Evolutionary conservation across 2,329 filamentous ascomycete genomes (phyloP).

Genomic region (Penicillium frequentans): DNA sequence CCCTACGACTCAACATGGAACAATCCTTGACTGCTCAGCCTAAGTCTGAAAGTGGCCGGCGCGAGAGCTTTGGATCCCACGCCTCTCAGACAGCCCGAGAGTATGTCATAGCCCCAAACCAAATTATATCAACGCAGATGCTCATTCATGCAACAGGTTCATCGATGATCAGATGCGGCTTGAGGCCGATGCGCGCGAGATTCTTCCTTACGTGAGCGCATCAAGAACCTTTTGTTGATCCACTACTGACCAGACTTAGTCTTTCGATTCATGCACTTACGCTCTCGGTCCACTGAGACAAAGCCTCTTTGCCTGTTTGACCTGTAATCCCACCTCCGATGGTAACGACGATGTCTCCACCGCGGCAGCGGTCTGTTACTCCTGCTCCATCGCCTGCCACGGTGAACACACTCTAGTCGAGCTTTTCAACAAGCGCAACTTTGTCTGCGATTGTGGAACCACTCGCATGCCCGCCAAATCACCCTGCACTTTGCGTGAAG

Average conservation of each 20-base stretch:
- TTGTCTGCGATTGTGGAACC: slow-evolving; percentile 94
- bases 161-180: slow-evolving; percentile 86
- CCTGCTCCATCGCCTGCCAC: slow-evolving; percentile 94
- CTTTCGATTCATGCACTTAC: slow-evolving; percentile 90
- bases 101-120: slow-evolving; percentile 40
- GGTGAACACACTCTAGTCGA: slow-evolving; percentile 94
- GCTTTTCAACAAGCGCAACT: slow-evolving; percentile 92
- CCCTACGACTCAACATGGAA: slow-evolving; percentile 21
- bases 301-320: slow-evolving; percentile 86
- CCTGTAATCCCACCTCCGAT: slow-evolving; percentile 79
- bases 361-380: slow-evolving; percentile 88
- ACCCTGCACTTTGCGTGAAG: slow-evolving; percentile 73
- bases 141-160: slow-evolving; percentile 58
- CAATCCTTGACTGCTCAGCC: slow-evolving; percentile 7
- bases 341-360: slow-evolving; percentile 63
- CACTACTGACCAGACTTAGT: slow-evolving; percentile 51
- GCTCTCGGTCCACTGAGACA: slow-evolving; percentile 86
- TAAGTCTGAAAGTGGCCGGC: slow-evolving; percentile 23
- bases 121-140: not conserved
- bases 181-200: slow-evolving; percentile 92
- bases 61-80: slow-evolving; percentile 50
- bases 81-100: slow-evolving; percentile 73
- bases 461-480: slow-evolving; percentile 69
- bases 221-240: not conserved
- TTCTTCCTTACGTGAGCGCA: slow-evolving; percentile 77